Conservation (phyloP, 208 protist genomes). For the Acanthamoeba royreba region DNA sequence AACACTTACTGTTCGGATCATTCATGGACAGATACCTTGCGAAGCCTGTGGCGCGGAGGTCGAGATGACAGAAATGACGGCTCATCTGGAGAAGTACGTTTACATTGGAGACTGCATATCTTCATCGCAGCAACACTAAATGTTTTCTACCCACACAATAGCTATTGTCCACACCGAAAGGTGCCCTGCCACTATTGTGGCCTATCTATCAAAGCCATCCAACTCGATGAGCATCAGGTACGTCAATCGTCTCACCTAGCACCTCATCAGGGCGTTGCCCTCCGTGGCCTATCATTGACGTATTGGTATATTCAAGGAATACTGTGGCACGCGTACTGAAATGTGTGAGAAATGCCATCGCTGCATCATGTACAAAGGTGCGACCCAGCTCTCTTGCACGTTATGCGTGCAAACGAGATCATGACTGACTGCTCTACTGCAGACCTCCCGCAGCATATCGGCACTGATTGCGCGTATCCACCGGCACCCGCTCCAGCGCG, state of each 20-base stretch:
- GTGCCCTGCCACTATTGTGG: background rate
- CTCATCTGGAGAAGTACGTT: background rate
- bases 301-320: background rate
- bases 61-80: background rate
- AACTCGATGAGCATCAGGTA: background rate
- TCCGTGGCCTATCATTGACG: background rate
- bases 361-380: conserved; percentile 47
- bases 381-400: background rate
- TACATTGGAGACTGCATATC: background rate
- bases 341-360: background rate
- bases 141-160: background rate
- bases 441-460: background rate
- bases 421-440: background rate
- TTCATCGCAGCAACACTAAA: background rate
- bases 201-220: background rate
- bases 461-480: background rate
- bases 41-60: background rate
- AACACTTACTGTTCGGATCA: background rate
- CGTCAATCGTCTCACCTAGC: background rate
- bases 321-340: conserved; percentile 16
- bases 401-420: background rate
- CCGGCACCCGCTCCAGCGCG: background rate
- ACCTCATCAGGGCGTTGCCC: too few species aligned
- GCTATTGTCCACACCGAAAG: background rate
- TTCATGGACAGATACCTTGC: background rate